These are phyloP conservation scores for baker's yeast (Saccharomyces cerevisiae) DNA, from an alignment of 805 yeast genomes.

Conservation along the genomic window DNA sequence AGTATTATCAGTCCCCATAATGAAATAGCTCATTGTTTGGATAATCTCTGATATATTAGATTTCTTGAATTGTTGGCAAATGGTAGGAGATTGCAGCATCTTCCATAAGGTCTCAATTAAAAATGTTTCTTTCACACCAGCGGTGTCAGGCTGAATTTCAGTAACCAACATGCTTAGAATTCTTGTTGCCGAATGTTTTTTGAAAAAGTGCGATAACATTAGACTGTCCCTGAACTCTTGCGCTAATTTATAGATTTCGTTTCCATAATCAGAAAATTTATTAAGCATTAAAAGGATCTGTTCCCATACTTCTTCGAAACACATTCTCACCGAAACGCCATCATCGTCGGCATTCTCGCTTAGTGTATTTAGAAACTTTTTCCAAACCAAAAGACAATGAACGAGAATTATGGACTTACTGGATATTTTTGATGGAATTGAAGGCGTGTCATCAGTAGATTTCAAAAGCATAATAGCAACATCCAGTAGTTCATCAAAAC, in stretches of 20 bases:
- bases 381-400: slow-evolving; percentile 14
- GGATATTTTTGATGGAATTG: slow-evolving; percentile 22
- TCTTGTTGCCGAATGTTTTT: slow-evolving; percentile 10
- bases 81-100: slow-evolving; percentile 4
- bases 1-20: slow-evolving; percentile 6
- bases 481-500: slow-evolving; percentile 15
- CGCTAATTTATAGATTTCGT: slow-evolving; percentile 19
- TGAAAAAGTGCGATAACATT: slow-evolving; percentile 9
- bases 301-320: slow-evolving; percentile 16
- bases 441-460: slow-evolving; percentile 19
- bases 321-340: slow-evolving; percentile 4
- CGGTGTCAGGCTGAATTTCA: slow-evolving; percentile 3
- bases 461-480: slow-evolving; percentile 16
- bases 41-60: slow-evolving; percentile 19
- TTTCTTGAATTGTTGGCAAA: slow-evolving; percentile 2
- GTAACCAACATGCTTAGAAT: slow-evolving; percentile 14
- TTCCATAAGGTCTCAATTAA: slow-evolving; percentile 13
- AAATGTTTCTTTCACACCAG: slow-evolving; percentile 12
- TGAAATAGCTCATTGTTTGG: slow-evolving; percentile 16
- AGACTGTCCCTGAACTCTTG: slow-evolving; percentile 21
- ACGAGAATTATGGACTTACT: slow-evolving; percentile 20
- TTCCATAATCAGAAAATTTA: slow-evolving; percentile 16
- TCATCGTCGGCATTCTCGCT: slow-evolving; percentile 1
- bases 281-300: slow-evolving; percentile 12
- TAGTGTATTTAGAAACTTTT: slow-evolving; percentile 1